These are phyloP conservation scores for Juncus inflexus DNA, from an alignment of 176 grass and related monocot genomes.

Conservation along the genomic window DNA sequence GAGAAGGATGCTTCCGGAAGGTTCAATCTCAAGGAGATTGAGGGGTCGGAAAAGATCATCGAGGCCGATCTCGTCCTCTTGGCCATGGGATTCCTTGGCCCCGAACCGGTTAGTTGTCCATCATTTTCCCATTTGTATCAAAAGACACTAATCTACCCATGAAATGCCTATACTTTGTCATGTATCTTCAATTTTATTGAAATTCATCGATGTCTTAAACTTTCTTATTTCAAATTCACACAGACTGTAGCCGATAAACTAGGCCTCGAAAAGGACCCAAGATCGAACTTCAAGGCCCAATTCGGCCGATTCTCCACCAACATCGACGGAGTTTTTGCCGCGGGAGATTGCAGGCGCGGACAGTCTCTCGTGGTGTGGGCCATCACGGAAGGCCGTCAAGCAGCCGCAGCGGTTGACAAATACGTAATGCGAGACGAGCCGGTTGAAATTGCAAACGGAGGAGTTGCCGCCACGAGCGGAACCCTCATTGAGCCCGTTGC, in stretches of 20 bases:
- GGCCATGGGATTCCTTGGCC: conserved; percentile 95
- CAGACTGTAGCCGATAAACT: conserved; percentile 72
- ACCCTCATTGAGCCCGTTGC: conserved; percentile 54
- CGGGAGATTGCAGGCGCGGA: conserved; percentile 88
- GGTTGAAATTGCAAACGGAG: conserved; percentile 5
- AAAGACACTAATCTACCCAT: no score
- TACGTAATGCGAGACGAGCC: conserved; percentile 57
- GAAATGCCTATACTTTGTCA: no score
- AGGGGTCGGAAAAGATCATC: conserved; percentile 77
- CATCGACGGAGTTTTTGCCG: conserved; percentile 85
- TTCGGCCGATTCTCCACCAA: conserved; percentile 80
- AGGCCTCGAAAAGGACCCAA: conserved; percentile 66
- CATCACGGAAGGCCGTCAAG: conserved; percentile 88
- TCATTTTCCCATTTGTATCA: no score
- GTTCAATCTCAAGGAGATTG: conserved; percentile 61
- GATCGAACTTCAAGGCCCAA: conserved; percentile 93
- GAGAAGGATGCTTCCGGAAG: conserved; percentile 61
- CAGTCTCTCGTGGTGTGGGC: conserved; percentile 98
- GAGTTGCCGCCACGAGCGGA: conserved; percentile 25
- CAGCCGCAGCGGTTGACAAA: conserved; percentile 62
- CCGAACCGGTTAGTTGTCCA: conserved; percentile 54
- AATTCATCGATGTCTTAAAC: neutral
- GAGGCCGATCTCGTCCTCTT: conserved; percentile 95
- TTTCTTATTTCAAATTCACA: conserved; percentile 13
- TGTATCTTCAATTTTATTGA: no score